phyloP scores from a whole-genome alignment of 306 rosid species.

The Castanopsis chinensis region DNA sequence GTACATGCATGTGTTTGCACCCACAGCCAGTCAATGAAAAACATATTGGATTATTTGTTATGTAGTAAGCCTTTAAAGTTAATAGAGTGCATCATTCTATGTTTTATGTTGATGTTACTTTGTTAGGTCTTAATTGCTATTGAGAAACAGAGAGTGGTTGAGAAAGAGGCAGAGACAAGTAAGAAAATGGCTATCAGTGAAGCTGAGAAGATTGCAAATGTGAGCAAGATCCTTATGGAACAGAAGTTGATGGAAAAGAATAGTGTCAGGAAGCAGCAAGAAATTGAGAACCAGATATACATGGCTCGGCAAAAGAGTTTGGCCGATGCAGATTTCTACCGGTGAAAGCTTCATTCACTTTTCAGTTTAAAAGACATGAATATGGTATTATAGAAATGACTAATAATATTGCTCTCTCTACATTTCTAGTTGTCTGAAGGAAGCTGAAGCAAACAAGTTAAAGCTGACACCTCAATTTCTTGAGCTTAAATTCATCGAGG shows the following conservation, averaged over 20 bases:
- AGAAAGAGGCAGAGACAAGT: constrained; percentile 81
- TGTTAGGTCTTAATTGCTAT: constrained; percentile 61
- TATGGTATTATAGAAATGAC: neutral
- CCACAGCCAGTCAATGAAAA: neutral
- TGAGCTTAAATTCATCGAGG: constrained; percentile 77
- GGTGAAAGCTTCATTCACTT: constrained; percentile 42
- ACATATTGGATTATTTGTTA: neutral
- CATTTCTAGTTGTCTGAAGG: constrained; percentile 55
- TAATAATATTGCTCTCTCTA: constrained; percentile 6
- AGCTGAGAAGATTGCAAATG: constrained; percentile 93
- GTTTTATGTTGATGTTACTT: neutral
- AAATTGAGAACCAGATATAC: constrained; percentile 81
- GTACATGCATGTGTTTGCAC: neutral
- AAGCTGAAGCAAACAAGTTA: constrained; percentile 93
- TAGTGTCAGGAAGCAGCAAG: constrained; percentile 63
- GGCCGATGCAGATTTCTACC: constrained; percentile 84
- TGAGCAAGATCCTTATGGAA: constrained; percentile 89
- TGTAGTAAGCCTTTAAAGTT: neutral
- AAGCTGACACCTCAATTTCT: constrained; percentile 93
- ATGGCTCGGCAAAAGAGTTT: constrained; percentile 74
- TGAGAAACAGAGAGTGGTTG: constrained; percentile 77
- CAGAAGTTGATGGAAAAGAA: constrained; percentile 77
- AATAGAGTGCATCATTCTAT: neutral
- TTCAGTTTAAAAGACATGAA: neutral
- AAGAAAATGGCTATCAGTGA: constrained; percentile 97